Conservation (phyloP, 2,329 filamentous ascomycete species). For the Emericellopsis cladophorae region DNA sequence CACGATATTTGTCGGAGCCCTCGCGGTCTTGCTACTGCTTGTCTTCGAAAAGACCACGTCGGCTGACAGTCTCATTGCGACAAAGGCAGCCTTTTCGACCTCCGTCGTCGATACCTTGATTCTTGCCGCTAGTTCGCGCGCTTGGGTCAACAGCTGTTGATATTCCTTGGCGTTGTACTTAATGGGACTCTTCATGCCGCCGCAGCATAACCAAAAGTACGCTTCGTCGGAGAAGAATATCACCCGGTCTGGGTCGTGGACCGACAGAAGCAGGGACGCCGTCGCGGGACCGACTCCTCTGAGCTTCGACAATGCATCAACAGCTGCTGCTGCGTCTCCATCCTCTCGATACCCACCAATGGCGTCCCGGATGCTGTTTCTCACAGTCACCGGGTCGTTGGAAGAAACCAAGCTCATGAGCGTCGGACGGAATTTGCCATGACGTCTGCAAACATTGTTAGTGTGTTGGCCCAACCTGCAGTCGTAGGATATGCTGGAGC, state of each 20-base stretch:
- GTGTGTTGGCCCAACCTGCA: too few relatives aligned
- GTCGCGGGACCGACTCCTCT: slow-evolving; percentile 71
- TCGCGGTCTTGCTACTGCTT: neutral
- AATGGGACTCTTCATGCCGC: slow-evolving; percentile 36
- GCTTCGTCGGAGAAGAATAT: slow-evolving; percentile 76
- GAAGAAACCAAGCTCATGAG: slow-evolving; percentile 48
- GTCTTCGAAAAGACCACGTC: neutral
- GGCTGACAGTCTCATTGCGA: slow-evolving; percentile 37
- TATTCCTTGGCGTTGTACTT: slow-evolving; percentile 66
- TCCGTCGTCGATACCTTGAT: slow-evolving; percentile 46
- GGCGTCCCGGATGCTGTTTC: slow-evolving; percentile 36
- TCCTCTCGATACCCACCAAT: slow-evolving; percentile 30
- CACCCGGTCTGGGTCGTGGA: slow-evolving; percentile 43
- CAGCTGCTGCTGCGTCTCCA: slow-evolving; percentile 26
- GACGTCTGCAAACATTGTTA: slow-evolving; percentile 26
- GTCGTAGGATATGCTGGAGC: too few relatives aligned
- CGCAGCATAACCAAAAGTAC: slow-evolving; percentile 57
- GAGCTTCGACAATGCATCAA: slow-evolving; percentile 45
- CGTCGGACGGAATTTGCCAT: slow-evolving; percentile 50
- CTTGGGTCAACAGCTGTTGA: slow-evolving; percentile 31
- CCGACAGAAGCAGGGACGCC: slow-evolving; percentile 59
- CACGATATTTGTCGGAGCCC: neutral
- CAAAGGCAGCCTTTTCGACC: slow-evolving; percentile 59
- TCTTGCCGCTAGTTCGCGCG: slow-evolving; percentile 28
- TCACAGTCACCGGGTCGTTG: slow-evolving; percentile 39